A percentile compares a stretch with the other conserved stretches of the same genome.
phyloP scores from a whole-genome alignment of 2,329 filamentous ascomycete genomes.

The Fusarium robinianum region DNA sequence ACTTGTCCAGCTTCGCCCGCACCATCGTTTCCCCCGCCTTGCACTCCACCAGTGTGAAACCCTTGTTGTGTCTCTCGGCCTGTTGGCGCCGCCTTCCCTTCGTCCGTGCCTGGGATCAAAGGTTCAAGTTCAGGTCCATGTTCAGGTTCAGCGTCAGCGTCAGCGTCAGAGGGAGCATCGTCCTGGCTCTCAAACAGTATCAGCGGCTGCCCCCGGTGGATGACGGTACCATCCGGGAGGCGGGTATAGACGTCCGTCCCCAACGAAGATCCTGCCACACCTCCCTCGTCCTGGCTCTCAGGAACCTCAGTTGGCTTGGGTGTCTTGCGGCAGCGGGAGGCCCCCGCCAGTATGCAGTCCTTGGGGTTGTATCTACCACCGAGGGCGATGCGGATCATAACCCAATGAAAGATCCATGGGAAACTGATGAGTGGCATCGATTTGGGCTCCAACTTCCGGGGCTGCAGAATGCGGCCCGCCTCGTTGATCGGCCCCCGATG shows the following conservation, averaged over 20 bases:
- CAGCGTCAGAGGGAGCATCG: not conserved
- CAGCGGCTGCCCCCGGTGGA: conserved; percentile 28
- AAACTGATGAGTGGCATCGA: conserved; percentile 86
- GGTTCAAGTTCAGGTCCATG: too few relatives aligned
- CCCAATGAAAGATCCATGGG: conserved; percentile 83
- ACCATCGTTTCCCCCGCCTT: not conserved
- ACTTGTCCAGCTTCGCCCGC: not conserved
- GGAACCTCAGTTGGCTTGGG: not conserved
- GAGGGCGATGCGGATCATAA: conserved; percentile 48
- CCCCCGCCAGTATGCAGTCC: conserved; percentile 18
- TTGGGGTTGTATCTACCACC: conserved; percentile 32
- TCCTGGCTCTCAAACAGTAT: conserved; percentile 21
- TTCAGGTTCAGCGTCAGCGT: too few relatives aligned
- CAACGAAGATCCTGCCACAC: not conserved
- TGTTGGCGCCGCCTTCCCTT: conserved; percentile 4
- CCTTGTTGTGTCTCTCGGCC: too few relatives aligned
- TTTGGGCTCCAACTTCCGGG: conserved; percentile 40
- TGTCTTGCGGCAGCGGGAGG: not conserved
- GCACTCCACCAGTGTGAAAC: too few relatives aligned
- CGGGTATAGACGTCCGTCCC: conserved; percentile 14
- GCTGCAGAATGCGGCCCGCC: conserved; percentile 37
- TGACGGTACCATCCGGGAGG: conserved; percentile 24
- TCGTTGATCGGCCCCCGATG: conserved; percentile 37
- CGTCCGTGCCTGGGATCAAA: not conserved
- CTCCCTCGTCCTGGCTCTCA: not conserved